Percentiles rank a stretch among this genome's conserved stretches.
Evolutionary conservation across 202 grass and related monocot species (phyloP).

Genomic region (Panicum hallii): DNA sequence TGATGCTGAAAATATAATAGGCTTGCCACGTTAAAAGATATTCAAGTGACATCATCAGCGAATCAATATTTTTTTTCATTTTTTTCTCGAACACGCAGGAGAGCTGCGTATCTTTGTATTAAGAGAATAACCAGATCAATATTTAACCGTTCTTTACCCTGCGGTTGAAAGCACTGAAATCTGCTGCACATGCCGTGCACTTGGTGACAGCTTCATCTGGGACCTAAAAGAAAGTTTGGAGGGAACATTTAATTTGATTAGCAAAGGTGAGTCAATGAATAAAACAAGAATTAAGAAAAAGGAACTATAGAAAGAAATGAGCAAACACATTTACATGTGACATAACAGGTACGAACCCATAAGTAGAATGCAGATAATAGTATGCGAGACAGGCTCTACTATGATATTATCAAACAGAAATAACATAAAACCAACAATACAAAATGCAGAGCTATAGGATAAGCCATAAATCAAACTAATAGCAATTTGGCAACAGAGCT

Average conservation of each 20-base stretch:
- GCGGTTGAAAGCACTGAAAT: constrained; percentile 95
- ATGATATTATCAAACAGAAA: neutral
- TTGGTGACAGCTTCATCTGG: constrained; percentile 89
- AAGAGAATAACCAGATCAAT: neutral
- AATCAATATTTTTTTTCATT: constrained; percentile 7
- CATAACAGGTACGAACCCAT: neutral
- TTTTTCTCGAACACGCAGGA: no score
- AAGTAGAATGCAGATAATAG: constrained; percentile 4
- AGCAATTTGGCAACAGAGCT: neutral
- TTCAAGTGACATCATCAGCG: constrained; percentile 15
- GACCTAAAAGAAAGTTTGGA: constrained; percentile 53
- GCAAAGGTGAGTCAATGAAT: neutral
- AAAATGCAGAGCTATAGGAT: constrained; percentile 6
- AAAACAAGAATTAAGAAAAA: constrained; percentile 6
- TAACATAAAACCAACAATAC: neutral
- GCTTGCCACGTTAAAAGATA: constrained; percentile 19
- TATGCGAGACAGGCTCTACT: neutral
- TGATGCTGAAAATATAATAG: constrained; percentile 83
- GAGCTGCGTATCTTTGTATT: no score
- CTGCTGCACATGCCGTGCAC: constrained; percentile 76
- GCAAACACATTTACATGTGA: constrained; percentile 16
- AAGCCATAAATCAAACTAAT: constrained; percentile 5
- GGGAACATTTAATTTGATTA: constrained; percentile 3
- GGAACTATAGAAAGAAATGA: constrained; percentile 32
- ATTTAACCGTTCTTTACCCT: constrained; percentile 61